phyloP scores from a whole-genome alignment of 2,329 filamentous ascomycete species.

The Phyllachora maydis region DNA sequence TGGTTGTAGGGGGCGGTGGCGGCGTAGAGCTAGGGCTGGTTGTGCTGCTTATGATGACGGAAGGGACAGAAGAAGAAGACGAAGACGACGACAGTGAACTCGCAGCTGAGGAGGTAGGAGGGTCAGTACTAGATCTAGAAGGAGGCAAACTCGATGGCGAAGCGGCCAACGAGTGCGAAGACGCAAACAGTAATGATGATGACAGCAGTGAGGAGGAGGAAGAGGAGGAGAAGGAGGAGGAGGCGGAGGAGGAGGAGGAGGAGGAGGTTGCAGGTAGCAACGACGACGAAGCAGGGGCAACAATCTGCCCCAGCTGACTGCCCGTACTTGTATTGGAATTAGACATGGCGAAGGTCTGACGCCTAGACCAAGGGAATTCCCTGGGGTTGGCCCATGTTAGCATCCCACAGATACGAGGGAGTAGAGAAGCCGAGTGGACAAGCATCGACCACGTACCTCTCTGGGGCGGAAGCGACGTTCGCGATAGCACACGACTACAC shows the following conservation, averaged over 20 bases:
- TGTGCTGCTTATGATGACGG: slow-evolving; percentile 1
- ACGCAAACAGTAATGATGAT: slow-evolving; percentile 6
- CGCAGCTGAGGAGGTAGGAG: slow-evolving; percentile 1
- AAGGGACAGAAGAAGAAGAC: neutral
- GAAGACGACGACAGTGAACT: slow-evolving; percentile 1
- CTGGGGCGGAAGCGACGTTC: too few species aligned
- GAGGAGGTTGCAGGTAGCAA: slow-evolving; percentile 6
- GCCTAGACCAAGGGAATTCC: slow-evolving; percentile 7
- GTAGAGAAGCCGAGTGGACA: too few species aligned
- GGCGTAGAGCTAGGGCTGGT: neutral
- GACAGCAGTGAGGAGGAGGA: slow-evolving; percentile 3
- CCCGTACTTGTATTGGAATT: slow-evolving; percentile 8
- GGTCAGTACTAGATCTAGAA: neutral
- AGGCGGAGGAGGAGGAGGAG: slow-evolving; percentile 3
- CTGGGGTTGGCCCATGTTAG: slow-evolving; percentile 11
- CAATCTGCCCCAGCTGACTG: slow-evolving; percentile 3
- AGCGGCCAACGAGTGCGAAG: neutral
- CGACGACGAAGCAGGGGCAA: slow-evolving; percentile 1
- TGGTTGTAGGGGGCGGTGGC: neutral
- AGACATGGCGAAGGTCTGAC: slow-evolving; percentile 11
- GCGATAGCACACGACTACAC: too few species aligned
- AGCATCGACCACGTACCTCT: too few species aligned
- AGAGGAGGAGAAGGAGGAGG: slow-evolving; percentile 3
- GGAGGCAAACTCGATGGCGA: neutral
- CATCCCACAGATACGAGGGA: too few species aligned